Conservation (phyloP, 495 filamentous ascomycete genomes). For the Cryomyces antarcticus region DNA sequence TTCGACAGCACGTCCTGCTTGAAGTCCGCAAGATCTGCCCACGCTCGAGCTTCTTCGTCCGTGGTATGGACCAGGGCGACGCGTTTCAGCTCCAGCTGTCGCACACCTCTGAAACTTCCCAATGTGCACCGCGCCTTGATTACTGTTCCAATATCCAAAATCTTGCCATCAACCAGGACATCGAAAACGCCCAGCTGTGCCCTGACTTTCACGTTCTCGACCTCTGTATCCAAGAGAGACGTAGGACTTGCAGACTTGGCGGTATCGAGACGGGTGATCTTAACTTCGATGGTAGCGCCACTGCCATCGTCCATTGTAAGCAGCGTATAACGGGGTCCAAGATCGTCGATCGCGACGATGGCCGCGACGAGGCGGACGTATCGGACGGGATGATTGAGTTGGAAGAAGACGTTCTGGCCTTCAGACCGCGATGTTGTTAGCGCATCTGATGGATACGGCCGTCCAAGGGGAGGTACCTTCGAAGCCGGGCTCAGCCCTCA, state of each 20-base stretch:
- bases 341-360: constrained; percentile 57
- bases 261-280: constrained; percentile 11
- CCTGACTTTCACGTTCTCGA: constrained; percentile 10
- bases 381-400: constrained; percentile 75
- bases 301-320: constrained; percentile 74
- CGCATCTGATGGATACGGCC: no score
- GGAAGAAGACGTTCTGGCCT: constrained; percentile 61
- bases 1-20: constrained; percentile 37
- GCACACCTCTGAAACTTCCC: constrained; percentile 34
- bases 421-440: neutral
- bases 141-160: constrained; percentile 42
- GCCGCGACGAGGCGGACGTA: constrained; percentile 59
- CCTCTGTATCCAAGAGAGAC: constrained; percentile 1
- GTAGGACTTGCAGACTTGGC: neutral
- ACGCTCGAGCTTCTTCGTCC: constrained; percentile 53
- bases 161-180: constrained; percentile 6
- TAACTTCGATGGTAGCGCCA: constrained; percentile 50
- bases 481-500: constrained; percentile 39
- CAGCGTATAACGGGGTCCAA: constrained; percentile 29
- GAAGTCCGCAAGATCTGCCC: constrained; percentile 45
- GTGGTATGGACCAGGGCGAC: constrained; percentile 21
- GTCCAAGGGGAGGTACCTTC: constrained; percentile 30
- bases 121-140: constrained; percentile 65
- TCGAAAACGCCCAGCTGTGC: constrained; percentile 7
- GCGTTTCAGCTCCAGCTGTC: constrained; percentile 52